These are phyloP conservation scores for Atalantia buxifolia DNA, from an alignment of 345 rosid genomes.

Conservation along the genomic window DNA sequence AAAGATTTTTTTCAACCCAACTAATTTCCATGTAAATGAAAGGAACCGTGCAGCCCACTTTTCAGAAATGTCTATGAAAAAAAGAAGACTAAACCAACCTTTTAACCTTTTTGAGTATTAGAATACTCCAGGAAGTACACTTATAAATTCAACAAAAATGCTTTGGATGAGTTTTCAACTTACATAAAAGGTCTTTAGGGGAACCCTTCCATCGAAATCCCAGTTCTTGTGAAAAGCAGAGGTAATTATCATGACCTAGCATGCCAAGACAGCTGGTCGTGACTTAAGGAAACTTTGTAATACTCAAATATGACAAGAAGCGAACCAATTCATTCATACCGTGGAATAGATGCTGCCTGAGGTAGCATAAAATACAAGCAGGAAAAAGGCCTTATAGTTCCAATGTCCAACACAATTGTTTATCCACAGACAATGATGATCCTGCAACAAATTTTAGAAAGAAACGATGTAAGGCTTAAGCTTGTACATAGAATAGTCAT, in stretches of 20 bases:
- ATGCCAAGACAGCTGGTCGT: conserved; percentile 11
- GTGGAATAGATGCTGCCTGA: conserved; percentile 61
- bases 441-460: conserved; percentile 43
- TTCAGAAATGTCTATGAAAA: neutral
- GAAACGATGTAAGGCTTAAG: conserved; percentile 8
- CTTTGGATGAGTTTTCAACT: conserved; percentile 20
- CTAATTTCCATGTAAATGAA: neutral
- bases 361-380: conserved; percentile 60
- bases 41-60: neutral
- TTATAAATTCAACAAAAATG: neutral
- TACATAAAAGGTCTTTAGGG: conserved; percentile 49
- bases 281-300: conserved; percentile 2
- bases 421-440: conserved; percentile 93
- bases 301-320: neutral
- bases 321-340: conserved; percentile 33
- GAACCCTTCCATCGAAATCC: conserved; percentile 34
- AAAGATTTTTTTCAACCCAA: neutral
- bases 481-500: neutral
- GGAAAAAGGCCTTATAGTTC: conserved; percentile 86
- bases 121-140: neutral
- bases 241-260: conserved; percentile 46
- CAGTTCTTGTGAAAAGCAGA: conserved; percentile 39
- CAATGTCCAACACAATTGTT: conserved; percentile 88
- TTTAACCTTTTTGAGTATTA: neutral
- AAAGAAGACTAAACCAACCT: neutral